Conservation (phyloP, 2,329 filamentous ascomycete species). For the Talaromyces sp. region DNA sequence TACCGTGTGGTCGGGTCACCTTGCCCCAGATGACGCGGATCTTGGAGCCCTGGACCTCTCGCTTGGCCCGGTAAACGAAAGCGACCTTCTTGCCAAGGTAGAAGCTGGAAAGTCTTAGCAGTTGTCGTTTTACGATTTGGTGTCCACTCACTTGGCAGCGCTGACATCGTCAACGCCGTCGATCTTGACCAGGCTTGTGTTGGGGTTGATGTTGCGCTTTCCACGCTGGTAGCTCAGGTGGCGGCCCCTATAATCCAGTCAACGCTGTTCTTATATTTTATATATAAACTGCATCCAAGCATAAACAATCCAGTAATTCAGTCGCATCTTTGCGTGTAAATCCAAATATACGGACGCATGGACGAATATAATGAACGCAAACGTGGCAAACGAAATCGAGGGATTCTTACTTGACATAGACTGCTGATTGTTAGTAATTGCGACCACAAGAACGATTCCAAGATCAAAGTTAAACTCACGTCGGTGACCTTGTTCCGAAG, state of each 20-base stretch:
- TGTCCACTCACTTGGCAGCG: conserved; percentile 66
- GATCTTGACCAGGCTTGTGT: conserved; percentile 92
- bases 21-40: conserved; percentile 99
- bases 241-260: conserved; percentile 67
- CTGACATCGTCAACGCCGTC: conserved; percentile 92
- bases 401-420: conserved; percentile 81
- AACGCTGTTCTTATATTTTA: conserved; percentile 22
- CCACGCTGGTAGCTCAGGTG: conserved; percentile 97
- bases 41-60: conserved; percentile 95
- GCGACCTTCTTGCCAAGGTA: conserved; percentile 99
- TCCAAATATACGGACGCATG: background rate
- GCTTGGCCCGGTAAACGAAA: conserved; percentile 95
- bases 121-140: conserved; percentile 20
- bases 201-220: conserved; percentile 85
- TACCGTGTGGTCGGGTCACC: conserved; percentile 93
- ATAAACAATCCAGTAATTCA: background rate
- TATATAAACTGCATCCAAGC: background rate
- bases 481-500: conserved; percentile 83
- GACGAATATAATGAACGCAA: background rate
- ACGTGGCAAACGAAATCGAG: conserved; percentile 8
- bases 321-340: background rate
- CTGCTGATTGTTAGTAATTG: conserved; percentile 39
- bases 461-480: conserved; percentile 52
- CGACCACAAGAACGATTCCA: background rate
- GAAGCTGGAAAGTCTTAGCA: conserved; percentile 54